Conservation (phyloP, 2,329 filamentous ascomycete genomes). For the Chalaropsis thielavioides region DNA sequence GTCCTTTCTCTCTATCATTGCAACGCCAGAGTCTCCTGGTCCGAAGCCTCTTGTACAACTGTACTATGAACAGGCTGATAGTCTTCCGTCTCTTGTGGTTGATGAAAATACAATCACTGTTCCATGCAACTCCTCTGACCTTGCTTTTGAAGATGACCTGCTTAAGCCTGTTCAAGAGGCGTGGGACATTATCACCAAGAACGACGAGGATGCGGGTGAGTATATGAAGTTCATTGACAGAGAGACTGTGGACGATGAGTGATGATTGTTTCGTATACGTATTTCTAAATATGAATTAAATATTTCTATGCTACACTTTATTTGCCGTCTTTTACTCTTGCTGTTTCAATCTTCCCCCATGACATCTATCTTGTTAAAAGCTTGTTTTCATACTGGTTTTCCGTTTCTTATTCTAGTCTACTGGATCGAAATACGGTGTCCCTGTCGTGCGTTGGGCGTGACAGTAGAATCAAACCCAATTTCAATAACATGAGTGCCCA, state of each 20-base stretch:
- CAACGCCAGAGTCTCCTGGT: slow-evolving; percentile 8
- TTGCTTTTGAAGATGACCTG: slow-evolving; percentile 59
- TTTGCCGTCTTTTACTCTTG: not conserved
- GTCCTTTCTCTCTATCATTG: slow-evolving; percentile 27
- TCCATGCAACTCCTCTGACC: slow-evolving; percentile 43
- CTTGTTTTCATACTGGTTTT: not conserved
- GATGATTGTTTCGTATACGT: slow-evolving; percentile 34
- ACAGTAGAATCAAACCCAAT: slow-evolving; percentile 9
- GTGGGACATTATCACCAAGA: slow-evolving; percentile 51
- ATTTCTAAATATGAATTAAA: not conserved
- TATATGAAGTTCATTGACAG: slow-evolving; percentile 74
- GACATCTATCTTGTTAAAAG: no score
- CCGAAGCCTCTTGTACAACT: slow-evolving; percentile 35
- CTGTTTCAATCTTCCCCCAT: not conserved
- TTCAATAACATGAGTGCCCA: slow-evolving; percentile 15
- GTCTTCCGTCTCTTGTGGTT: slow-evolving; percentile 20
- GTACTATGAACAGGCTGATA: slow-evolving; percentile 39
- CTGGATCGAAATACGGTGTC: not conserved
- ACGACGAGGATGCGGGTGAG: slow-evolving; percentile 29
- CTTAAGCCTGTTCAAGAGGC: slow-evolving; percentile 52
- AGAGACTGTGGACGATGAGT: slow-evolving; percentile 45
- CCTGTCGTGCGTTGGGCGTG: not conserved
- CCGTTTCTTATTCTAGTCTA: not conserved
- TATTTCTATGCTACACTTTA: not conserved
- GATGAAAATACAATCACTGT: slow-evolving; percentile 40